Evolutionary conservation across 306 rosid genomes (phyloP).

Genomic region (cucumber (Cucumis sativus)): Cucumber_9930_V3 NC_026659.2:14890501-14891000

Average conservation of each 20-base stretch:
- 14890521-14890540: slow-evolving; percentile 94
- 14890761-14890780: background rate
- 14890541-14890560: slow-evolving; percentile 88
- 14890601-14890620: background rate
- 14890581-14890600: background rate
- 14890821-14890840: background rate
- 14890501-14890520: slow-evolving; percentile 97
- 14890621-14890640: slow-evolving; percentile 8
- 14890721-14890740: background rate
- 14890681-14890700: slow-evolving; percentile 91
- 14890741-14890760: background rate
- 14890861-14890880: background rate
- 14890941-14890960: background rate
- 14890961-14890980: background rate
- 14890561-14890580: slow-evolving; percentile 83
- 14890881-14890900: background rate
- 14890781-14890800: background rate
- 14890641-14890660: slow-evolving; percentile 98
- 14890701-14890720: background rate
- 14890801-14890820: background rate
- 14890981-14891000: background rate
- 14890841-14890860: background rate
- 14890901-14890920: background rate
- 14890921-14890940: background rate
- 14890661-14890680: slow-evolving; percentile 98